Percentiles rank a stretch among this genome's conserved stretches.
These are phyloP conservation scores for Aureobasidium uvarum DNA, from an alignment of 2,329 filamentous ascomycete species.

Conservation along the genomic window DNA sequence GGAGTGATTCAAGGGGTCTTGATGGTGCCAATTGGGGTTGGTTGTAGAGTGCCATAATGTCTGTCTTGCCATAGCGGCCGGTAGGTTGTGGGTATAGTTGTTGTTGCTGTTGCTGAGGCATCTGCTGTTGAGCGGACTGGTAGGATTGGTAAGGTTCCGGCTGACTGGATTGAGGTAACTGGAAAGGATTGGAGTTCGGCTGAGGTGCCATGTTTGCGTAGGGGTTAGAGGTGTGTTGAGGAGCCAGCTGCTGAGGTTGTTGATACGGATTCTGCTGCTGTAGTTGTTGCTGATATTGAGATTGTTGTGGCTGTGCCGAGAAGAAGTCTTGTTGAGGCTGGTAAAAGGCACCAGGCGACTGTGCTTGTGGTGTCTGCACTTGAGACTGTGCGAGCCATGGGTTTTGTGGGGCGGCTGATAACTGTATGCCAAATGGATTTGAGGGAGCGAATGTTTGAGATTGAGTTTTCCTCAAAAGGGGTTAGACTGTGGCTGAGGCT, in stretches of 20 bases:
- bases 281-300: constrained; percentile 29
- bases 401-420: constrained; percentile 31
- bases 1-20: constrained; percentile 39
- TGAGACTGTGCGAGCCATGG: constrained; percentile 42
- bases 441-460: constrained; percentile 45
- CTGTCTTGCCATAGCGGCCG: constrained; percentile 62
- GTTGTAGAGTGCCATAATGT: constrained; percentile 73
- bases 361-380: constrained; percentile 39
- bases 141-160: constrained; percentile 29
- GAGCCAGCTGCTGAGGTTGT: constrained; percentile 34
- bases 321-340: constrained; percentile 36
- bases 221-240: constrained; percentile 30
- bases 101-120: constrained; percentile 38
- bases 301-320: constrained; percentile 31
- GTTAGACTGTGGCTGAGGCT: constrained; percentile 35
- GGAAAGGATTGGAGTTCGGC: constrained; percentile 25
- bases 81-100: constrained; percentile 35
- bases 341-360: constrained; percentile 34
- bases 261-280: constrained; percentile 30
- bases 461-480: constrained; percentile 46
- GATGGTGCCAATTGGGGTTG: constrained; percentile 55
- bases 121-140: constrained; percentile 32
- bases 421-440: constrained; percentile 28
- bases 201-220: constrained; percentile 27
- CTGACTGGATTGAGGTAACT: constrained; percentile 13